Evolutionary conservation across 306 rosid species (phyloP), one percentile per base, ranked within the genome.

Genomic region (Acacia acuminata): DNA sequence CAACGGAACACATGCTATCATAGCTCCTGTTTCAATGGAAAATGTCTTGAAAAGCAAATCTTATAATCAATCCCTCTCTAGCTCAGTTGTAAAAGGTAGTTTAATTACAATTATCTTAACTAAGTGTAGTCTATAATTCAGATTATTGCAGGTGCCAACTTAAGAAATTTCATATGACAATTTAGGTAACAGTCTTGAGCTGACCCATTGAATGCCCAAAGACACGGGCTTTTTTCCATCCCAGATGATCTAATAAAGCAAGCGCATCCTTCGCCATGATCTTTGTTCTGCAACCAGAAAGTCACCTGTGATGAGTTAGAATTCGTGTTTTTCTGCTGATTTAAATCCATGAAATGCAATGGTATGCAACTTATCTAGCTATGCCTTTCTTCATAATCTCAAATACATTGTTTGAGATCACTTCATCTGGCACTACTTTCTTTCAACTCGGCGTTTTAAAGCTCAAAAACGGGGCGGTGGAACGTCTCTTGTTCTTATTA

Each of bases 201-300:
- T 88, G 81, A 94, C 99, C 99, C 99, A 96, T 96, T 19, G 99
- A 96, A 70, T 96, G 99, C 44, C 97, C 99, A 84, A 94, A 91
- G 78, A 94, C 86, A 84, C 94, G 99, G 25, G 94, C 94, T 53
- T 87, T 90, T 84, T 81, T 73, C 99, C 99, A 96, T 22, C 98
- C 99, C 76, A 94, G 78, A 88, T 91, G 97, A 87, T 96, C 97
- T 88, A 96, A 83, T 69, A 94, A 53, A 58, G 94, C 89, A 85
- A 92, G 79, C 6, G 94, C 96, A 76, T 96, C 99, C 90, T 86
- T 90, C 24, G 99, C 98, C 99, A 96, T 94, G 61, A 82, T 89
- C 84, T 10, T 79, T 60, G 99, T 96, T 86, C 99, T 96, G 97
- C 93, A 88, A 36, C 87, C 84, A 86, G 75, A n/a, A 80, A 63